Conservation (phyloP, 2,329 filamentous ascomycete species). For the Ampelomyces quisqualis region DNA sequence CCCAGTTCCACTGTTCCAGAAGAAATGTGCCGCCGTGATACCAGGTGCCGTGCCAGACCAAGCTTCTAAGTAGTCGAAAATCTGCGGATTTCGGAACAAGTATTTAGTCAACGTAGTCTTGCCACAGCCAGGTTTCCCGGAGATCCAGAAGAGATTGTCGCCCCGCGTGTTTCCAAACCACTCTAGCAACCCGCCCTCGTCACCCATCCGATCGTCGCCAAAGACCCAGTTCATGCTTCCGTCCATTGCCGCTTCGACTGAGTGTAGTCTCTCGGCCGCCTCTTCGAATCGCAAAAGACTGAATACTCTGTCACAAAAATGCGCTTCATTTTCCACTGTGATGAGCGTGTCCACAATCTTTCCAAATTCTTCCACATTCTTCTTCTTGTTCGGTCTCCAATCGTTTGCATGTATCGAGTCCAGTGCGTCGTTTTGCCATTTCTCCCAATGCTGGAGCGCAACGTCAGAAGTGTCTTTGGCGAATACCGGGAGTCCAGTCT, state of each 20-base stretch:
- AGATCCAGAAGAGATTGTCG: constrained; percentile 35
- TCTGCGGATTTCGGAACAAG: constrained; percentile 27
- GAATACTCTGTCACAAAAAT: constrained; percentile 27
- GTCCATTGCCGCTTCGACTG: constrained; percentile 20
- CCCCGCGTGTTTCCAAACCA: constrained; percentile 31
- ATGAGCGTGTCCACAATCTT: constrained; percentile 27
- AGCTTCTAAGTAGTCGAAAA: constrained; percentile 28
- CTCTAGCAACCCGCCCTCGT: constrained; percentile 23
- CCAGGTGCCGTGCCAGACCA: constrained; percentile 34
- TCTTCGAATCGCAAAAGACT: constrained; percentile 23
- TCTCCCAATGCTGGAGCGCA: constrained; percentile 20
- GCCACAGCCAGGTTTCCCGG: constrained; percentile 49
- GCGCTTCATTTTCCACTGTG: constrained; percentile 21
- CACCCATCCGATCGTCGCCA: constrained; percentile 14
- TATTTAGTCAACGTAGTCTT: constrained; percentile 52
- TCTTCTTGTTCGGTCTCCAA: constrained; percentile 33
- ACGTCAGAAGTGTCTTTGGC: constrained; percentile 15
- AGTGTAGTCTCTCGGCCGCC: constrained; percentile 28
- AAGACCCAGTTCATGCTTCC: constrained; percentile 30
- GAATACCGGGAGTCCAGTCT: constrained; percentile 29
- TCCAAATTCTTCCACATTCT: constrained; percentile 31
- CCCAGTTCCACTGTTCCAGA: constrained; percentile 45
- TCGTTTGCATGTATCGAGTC: constrained; percentile 27
- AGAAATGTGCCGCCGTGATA: constrained; percentile 48
- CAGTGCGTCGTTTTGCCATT: constrained; percentile 33